phyloP scores from a whole-genome alignment of 139 green algal species.

The Chlamydomonas applanata region DNA sequence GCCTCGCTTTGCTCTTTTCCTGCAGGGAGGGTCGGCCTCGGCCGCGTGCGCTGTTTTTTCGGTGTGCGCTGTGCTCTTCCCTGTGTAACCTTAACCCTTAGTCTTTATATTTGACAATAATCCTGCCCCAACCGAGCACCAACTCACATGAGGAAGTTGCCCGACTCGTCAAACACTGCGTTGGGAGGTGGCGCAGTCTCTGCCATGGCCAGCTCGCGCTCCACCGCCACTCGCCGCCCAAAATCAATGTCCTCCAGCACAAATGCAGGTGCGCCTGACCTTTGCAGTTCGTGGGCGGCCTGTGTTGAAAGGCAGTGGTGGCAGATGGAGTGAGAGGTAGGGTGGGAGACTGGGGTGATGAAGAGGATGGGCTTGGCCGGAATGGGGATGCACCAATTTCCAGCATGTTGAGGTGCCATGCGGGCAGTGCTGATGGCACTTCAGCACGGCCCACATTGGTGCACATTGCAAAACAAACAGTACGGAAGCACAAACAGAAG shows the following conservation, averaged over 20 bases:
- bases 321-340: too few species aligned
- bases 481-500: not conserved
- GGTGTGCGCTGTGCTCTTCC: too few species aligned
- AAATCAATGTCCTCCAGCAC: constrained; percentile 92
- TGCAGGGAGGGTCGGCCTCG: too few species aligned
- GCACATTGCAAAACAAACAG: not conserved
- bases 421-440: too few species aligned
- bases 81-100: too few species aligned
- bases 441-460: not conserved
- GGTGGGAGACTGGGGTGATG: too few species aligned
- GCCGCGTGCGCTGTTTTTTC: too few species aligned
- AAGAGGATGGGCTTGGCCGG: too few species aligned
- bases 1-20: too few species aligned
- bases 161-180: constrained; percentile 91
- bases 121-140: not conserved
- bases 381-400: too few species aligned
- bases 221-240: constrained; percentile 61
- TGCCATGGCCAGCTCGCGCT: constrained; percentile 16
- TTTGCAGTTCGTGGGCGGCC: constrained; percentile 81
- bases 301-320: constrained; percentile 17
- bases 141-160: constrained; percentile 82
- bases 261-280: constrained; percentile 35
- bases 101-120: too few species aligned
- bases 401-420: too few species aligned
- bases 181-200: constrained; percentile 59